A percentile compares a stretch with the other conserved stretches of the same genome.
Conservation (phyloP, 805 yeast genomes). For the Torulaspora franciscae region DNA sequence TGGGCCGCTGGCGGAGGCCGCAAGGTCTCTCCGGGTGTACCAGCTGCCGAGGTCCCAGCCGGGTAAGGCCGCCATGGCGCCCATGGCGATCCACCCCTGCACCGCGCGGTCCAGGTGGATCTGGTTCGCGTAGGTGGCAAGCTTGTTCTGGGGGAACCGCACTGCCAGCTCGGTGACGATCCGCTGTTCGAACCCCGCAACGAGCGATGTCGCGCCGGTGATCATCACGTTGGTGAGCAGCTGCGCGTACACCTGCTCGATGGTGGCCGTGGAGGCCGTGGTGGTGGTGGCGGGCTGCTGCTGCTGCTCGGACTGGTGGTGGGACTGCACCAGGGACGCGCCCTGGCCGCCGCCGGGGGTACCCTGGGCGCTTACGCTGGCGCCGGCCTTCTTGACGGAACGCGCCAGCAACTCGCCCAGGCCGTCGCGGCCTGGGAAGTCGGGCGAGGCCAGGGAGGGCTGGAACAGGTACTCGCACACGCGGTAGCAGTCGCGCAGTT, state of each 20-base stretch:
- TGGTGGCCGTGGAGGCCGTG: slow-evolving; percentile 12
- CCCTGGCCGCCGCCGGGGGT: slow-evolving; percentile 18
- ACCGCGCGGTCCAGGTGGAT: slow-evolving; percentile 65
- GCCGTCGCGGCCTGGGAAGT: slow-evolving; percentile 24
- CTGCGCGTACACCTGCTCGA: slow-evolving; percentile 30
- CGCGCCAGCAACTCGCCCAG: slow-evolving; percentile 27
- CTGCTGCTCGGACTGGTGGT: not conserved
- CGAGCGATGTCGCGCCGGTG: slow-evolving; percentile 73
- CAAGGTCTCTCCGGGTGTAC: slow-evolving; percentile 14
- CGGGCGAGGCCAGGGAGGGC: slow-evolving; percentile 21
- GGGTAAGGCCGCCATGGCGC: slow-evolving; percentile 29
- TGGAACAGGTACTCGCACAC: slow-evolving; percentile 31
- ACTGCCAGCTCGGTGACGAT: slow-evolving; percentile 63
- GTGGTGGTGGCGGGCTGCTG: slow-evolving; percentile 1
- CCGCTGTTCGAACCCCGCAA: slow-evolving; percentile 78
- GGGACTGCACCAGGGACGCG: slow-evolving; percentile 13
- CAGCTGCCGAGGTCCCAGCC: slow-evolving; percentile 32
- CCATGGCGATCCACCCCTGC: slow-evolving; percentile 83
- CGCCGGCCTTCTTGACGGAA: slow-evolving; percentile 29
- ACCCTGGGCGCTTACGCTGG: slow-evolving; percentile 19
- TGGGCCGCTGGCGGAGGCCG: not conserved
- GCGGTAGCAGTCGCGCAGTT: slow-evolving; percentile 25
- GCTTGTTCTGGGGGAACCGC: slow-evolving; percentile 76
- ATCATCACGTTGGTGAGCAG: slow-evolving; percentile 58
- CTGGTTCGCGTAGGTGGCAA: slow-evolving; percentile 80